Evolutionary conservation across 352 stramenopile species (phyloP), one percentile per base, ranked within the genome.

Genomic region (Globisporangium barbulae): DNA sequence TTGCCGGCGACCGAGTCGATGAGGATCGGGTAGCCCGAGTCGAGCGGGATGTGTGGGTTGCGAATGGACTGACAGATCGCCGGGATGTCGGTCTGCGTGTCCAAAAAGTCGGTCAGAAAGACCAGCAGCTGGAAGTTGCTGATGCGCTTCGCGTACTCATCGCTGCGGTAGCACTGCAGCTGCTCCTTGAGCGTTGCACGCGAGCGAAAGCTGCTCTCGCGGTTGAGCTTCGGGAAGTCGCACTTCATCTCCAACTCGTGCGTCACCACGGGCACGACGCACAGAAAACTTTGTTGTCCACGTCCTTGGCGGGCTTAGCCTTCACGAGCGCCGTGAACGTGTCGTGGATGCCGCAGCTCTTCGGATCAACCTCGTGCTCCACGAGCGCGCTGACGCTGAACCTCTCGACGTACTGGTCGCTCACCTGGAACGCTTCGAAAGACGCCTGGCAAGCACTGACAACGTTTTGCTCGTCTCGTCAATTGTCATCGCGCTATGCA

Each of bases 241-340:
- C 79, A 85, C 37, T 97, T 88, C 66, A 99, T 92, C 17, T 81
- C 80, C 4, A 91, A 98, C 55, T 97, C 86, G 76, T 98, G 93
- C 66, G 95, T 93, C 64, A 94, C 82, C 68, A 99, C 98, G 2
- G 97, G 96, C 48, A 99, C 96, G 25, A 98, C 89, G 49, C 88
- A 98, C 25, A 99, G 70, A 99, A 99, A 71, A 99, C 99, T 74
- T 98, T 98, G 73, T 98, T 98, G 81, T 99, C 95, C 15, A 99
- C 79, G 62, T 91, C 88, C 7, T 70, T 81, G 3, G 90, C 78
- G 12, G 84, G 70, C 73, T 99, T 99, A 58, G 93, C 96, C 70
- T 99, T 96, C 52, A 99, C 94, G 61, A 99, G 93, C 37, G 96
- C 97, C 19, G 97, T 99, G 73, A 99, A 99, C 2, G 97, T 99